Percentiles rank a stretch among this genome's conserved stretches.
phyloP scores from a whole-genome alignment of 495 filamentous ascomycete genomes.

The Cudoniella acicularis region DNA sequence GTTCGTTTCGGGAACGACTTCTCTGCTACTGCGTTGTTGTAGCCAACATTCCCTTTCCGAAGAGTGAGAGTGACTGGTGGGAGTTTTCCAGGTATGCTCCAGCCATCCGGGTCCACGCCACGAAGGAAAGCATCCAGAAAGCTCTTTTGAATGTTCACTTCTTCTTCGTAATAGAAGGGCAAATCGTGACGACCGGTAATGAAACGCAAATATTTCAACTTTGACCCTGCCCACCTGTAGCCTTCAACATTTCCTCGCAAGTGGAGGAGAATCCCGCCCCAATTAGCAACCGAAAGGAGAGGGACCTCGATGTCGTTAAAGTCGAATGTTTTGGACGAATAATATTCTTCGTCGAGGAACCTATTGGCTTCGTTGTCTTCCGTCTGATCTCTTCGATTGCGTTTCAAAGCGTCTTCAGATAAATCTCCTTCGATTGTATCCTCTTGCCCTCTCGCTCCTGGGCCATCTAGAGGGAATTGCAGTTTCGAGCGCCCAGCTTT shows the following conservation, averaged over 20 bases:
- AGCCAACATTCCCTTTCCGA: slow-evolving; percentile 57
- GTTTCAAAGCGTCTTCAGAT: slow-evolving; percentile 42
- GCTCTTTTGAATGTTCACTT: slow-evolving; percentile 59
- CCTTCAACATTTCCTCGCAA: slow-evolving; percentile 64
- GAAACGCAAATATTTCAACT: slow-evolving; percentile 62
- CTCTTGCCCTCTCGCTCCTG: too few species aligned
- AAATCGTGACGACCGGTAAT: slow-evolving; percentile 68
- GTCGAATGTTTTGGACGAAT: slow-evolving; percentile 56
- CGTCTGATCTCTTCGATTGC: slow-evolving; percentile 53
- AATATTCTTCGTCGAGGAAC: slow-evolving; percentile 58
- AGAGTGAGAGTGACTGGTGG: slow-evolving; percentile 52
- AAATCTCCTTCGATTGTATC: slow-evolving; percentile 57
- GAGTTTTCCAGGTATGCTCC: slow-evolving; percentile 52
- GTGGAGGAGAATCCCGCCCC: slow-evolving; percentile 58
- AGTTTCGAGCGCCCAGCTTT: slow-evolving; percentile 17
- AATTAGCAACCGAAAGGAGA: slow-evolving; percentile 57
- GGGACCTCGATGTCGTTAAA: slow-evolving; percentile 59
- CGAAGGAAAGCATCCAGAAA: slow-evolving; percentile 69
- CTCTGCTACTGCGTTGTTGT: slow-evolving; percentile 55
- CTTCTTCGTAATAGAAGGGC: slow-evolving; percentile 65
- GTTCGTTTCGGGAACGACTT: slow-evolving; percentile 42
- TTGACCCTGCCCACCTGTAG: slow-evolving; percentile 53
- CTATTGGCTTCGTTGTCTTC: slow-evolving; percentile 49
- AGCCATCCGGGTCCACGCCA: slow-evolving; percentile 55
- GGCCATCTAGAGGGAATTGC: too few species aligned